A percentile compares a stretch with the other conserved stretches of the same genome.
These are phyloP conservation scores for Tuber aestivum DNA, from an alignment of 495 filamentous ascomycete species.

Conservation along the genomic window DNA sequence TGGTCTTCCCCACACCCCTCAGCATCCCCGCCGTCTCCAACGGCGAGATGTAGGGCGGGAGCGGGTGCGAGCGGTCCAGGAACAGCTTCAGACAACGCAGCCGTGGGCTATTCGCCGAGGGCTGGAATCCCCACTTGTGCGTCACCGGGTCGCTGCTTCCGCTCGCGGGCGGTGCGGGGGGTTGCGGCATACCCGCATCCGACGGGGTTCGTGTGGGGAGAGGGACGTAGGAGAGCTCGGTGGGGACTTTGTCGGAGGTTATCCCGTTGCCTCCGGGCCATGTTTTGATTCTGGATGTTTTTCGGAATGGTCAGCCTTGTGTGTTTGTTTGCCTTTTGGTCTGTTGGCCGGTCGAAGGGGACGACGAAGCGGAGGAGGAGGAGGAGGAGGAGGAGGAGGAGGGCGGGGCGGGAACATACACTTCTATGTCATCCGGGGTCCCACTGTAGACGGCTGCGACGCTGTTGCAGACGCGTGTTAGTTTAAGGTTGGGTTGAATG, in stretches of 20 bases:
- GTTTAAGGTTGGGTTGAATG: neutral
- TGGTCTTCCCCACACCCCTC: conserved; percentile 56
- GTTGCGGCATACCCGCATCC: conserved; percentile 32
- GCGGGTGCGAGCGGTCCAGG: conserved; percentile 65
- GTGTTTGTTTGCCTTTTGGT: neutral
- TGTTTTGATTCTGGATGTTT: conserved; percentile 51
- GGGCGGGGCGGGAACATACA: conserved; percentile 17
- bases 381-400: neutral
- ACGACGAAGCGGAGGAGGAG: neutral
- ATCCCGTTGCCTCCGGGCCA: conserved; percentile 72
- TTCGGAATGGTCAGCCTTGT: neutral
- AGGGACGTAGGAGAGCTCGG: conserved; percentile 55
- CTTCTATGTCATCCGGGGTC: conserved; percentile 57
- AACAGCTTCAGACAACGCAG: conserved; percentile 72
- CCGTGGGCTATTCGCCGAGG: conserved; percentile 44
- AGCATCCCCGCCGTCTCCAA: conserved; percentile 64
- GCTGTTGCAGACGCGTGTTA: conserved; percentile 42
- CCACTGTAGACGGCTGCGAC: conserved; percentile 70
- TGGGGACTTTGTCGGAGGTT: conserved; percentile 61
- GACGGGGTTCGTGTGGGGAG: conserved; percentile 26
- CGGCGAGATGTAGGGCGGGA: conserved; percentile 67
- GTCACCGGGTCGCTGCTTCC: neutral
- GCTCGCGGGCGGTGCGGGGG: conserved; percentile 22
- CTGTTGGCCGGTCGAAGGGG: neutral
- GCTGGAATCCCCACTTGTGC: conserved; percentile 26